A percentile compares a stretch with the other conserved stretches of the same genome.
Conservation (phyloP, 2,329 filamentous ascomycete genomes). For the Sporothrix schenckii region DNA sequence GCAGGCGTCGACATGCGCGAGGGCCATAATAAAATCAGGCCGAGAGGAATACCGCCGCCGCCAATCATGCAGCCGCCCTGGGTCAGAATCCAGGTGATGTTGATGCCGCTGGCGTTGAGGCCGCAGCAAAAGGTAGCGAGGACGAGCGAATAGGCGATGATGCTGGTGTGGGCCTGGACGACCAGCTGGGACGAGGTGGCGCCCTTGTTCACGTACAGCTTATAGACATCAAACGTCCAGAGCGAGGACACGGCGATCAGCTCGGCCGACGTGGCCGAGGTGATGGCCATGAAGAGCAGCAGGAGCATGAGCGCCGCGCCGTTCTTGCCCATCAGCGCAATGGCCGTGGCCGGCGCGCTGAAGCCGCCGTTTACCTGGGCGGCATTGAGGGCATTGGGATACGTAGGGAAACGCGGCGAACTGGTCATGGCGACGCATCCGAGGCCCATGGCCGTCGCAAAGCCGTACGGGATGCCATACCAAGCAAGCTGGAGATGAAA, state of each 20-base stretch:
- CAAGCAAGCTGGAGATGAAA: slow-evolving; percentile 40
- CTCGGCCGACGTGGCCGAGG: slow-evolving; percentile 49
- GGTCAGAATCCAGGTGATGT: slow-evolving; percentile 47
- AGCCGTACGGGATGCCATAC: slow-evolving; percentile 46
- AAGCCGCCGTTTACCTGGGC: slow-evolving; percentile 43
- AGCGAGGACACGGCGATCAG: slow-evolving; percentile 48
- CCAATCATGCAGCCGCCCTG: slow-evolving; percentile 48
- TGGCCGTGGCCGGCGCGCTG: slow-evolving; percentile 41
- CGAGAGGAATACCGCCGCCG: slow-evolving; percentile 45
- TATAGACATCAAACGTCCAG: slow-evolving; percentile 48
- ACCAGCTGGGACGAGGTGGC: slow-evolving; percentile 38
- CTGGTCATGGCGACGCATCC: slow-evolving; percentile 42
- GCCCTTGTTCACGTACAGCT: slow-evolving; percentile 44
- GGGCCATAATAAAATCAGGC: slow-evolving; percentile 46
- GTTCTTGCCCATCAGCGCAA: slow-evolving; percentile 45
- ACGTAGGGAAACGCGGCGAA: slow-evolving; percentile 41
- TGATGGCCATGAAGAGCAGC: slow-evolving; percentile 54
- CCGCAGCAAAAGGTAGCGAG: slow-evolving; percentile 44
- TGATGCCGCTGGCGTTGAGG: slow-evolving; percentile 45
- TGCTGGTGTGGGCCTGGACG: slow-evolving; percentile 42
- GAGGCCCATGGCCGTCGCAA: slow-evolving; percentile 45
- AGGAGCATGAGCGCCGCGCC: slow-evolving; percentile 45
- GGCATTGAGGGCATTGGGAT: slow-evolving; percentile 40
- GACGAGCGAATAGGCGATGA: slow-evolving; percentile 43
- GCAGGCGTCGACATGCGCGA: slow-evolving; percentile 45